phyloP scores from a whole-genome alignment of 75 land plant species.

The Cryptomeria japonica region DNA sequence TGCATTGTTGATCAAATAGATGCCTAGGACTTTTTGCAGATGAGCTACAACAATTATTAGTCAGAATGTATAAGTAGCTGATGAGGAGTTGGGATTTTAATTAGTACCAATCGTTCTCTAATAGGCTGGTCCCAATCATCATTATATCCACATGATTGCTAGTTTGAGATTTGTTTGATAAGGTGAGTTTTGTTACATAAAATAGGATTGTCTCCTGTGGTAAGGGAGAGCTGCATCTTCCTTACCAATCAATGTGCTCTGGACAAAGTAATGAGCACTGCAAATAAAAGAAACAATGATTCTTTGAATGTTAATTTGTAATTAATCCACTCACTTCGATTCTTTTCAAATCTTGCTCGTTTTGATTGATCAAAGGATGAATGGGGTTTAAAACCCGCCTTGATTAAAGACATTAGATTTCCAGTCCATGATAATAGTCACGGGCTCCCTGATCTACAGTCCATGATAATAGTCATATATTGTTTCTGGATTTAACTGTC shows the following conservation, averaged over 20 bases:
- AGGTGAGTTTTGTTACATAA: slow-evolving; percentile 7
- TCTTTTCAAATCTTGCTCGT: neutral
- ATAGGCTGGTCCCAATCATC: neutral
- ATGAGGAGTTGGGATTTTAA: neutral
- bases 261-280: slow-evolving; percentile 1
- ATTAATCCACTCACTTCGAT: neutral
- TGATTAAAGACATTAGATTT: no score
- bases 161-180: neutral
- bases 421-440: no score
- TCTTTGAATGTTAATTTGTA: slow-evolving; percentile 4
- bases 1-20: neutral
- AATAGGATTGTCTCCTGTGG: slow-evolving; percentile 1
- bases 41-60: neutral
- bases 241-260: neutral
- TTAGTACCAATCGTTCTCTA: neutral
- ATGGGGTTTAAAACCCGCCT: no score
- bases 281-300: neutral
- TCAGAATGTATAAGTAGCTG: neutral
- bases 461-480: no score
- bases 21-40: neutral
- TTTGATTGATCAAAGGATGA: neutral
- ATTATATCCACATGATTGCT: neutral
- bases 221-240: neutral
- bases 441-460: no score
- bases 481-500: no score